phyloP scores from a whole-genome alignment of 2,329 filamentous ascomycete genomes.

The Rhytidhysteron rufulum region DNA sequence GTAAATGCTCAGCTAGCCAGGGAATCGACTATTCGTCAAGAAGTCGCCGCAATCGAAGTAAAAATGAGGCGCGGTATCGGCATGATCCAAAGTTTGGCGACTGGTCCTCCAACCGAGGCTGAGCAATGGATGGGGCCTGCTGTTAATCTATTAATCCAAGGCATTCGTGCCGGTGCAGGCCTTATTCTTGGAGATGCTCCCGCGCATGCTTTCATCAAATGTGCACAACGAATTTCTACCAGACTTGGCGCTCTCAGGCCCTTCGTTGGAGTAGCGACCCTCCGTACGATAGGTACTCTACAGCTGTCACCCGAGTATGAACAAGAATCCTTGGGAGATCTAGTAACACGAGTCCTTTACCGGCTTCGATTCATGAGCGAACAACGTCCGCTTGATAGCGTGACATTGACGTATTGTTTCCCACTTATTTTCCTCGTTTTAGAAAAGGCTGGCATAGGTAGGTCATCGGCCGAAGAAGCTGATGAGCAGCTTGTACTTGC shows the following conservation, averaged over 20 bases:
- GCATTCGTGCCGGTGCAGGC: constrained; percentile 75
- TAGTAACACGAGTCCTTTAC: constrained; percentile 86
- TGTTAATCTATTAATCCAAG: constrained; percentile 66
- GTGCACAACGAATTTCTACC: constrained; percentile 68
- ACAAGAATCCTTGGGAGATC: constrained; percentile 73
- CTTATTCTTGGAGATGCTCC: constrained; percentile 77
- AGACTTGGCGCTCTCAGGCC: constrained; percentile 72
- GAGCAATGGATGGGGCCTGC: constrained; percentile 83
- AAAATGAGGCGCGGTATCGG: constrained; percentile 79
- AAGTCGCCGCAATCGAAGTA: constrained; percentile 66
- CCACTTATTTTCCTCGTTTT: constrained; percentile 78
- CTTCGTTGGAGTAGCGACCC: constrained; percentile 83
- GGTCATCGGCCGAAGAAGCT: constrained; percentile 64
- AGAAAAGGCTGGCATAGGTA: constrained; percentile 72
- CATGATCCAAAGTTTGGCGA: constrained; percentile 76
- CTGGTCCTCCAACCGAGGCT: constrained; percentile 83
- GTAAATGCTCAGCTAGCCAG: constrained; percentile 88
- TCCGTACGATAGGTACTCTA: constrained; percentile 72
- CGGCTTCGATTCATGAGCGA: constrained; percentile 85
- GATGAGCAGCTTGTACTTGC: constrained; percentile 89
- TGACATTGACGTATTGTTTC: constrained; percentile 82
- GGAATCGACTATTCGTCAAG: constrained; percentile 72
- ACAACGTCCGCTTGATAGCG: constrained; percentile 86
- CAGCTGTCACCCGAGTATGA: constrained; percentile 69
- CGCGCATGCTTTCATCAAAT: constrained; percentile 73